These are phyloP conservation scores for Neocatenulostroma microsporum DNA, from an alignment of 2,329 filamentous ascomycete genomes.

Conservation along the genomic window DNA sequence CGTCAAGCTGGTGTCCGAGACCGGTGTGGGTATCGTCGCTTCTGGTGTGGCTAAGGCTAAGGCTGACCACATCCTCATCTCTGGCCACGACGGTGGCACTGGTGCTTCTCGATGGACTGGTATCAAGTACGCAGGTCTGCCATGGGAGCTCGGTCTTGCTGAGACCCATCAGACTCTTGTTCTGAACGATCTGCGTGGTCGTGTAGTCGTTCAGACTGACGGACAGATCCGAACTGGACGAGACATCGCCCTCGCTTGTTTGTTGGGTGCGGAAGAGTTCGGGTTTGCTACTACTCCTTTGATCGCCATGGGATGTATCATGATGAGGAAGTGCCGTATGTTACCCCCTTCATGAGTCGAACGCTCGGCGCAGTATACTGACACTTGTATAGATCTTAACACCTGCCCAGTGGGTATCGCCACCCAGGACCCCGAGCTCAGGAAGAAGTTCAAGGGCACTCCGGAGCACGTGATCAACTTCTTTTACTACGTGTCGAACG, in stretches of 20 bases:
- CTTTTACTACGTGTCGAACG: conserved; percentile 96
- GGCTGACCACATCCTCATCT: conserved; percentile 93
- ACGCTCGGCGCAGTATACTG: too few species aligned
- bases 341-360: not conserved
- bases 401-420: conserved; percentile 90
- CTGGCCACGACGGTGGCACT: conserved; percentile 92
- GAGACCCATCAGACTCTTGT: conserved; percentile 96
- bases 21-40: conserved; percentile 93
- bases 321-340: conserved; percentile 70
- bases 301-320: conserved; percentile 94
- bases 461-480: conserved; percentile 98
- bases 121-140: conserved; percentile 96
- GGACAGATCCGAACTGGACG: conserved; percentile 87
- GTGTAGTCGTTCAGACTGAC: conserved; percentile 93
- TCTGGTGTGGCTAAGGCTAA: conserved; percentile 97
- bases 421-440: conserved; percentile 86
- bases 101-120: conserved; percentile 96
- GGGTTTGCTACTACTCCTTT: conserved; percentile 91
- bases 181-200: conserved; percentile 87
- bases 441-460: conserved; percentile 87
- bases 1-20: conserved; percentile 96
- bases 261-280: conserved; percentile 97
- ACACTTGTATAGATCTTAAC: conserved; percentile 46
- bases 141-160: conserved; percentile 92
- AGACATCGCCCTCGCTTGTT: conserved; percentile 87